Conservation (phyloP, 345 rosid genomes). For the Hibiscus trionum region DNA sequence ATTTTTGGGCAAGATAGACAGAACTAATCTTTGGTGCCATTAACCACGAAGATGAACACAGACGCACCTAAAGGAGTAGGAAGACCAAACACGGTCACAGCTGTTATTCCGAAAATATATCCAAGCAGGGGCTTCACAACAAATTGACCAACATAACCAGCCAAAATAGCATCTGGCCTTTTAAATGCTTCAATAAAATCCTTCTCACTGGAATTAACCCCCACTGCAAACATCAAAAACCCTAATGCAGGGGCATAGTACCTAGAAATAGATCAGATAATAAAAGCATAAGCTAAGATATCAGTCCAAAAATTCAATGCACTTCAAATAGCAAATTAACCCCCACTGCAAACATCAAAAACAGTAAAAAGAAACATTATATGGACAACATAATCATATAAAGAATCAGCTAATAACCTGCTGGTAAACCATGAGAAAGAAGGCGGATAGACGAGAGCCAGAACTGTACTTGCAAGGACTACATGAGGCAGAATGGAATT, state of each 20-base stretch:
- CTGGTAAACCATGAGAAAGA: slow-evolving; percentile 93
- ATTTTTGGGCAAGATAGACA: slow-evolving; percentile 4
- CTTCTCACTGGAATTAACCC: slow-evolving; percentile 79
- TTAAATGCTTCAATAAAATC: slow-evolving; percentile 85
- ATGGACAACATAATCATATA: not conserved
- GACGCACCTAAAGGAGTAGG: slow-evolving; percentile 69
- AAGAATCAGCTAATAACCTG: slow-evolving; percentile 37
- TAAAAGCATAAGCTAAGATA: slow-evolving; percentile 11
- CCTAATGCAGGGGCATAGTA: slow-evolving; percentile 94
- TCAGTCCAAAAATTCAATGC: not conserved
- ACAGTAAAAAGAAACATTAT: not conserved
- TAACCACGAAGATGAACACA: not conserved
- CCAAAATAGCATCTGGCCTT: slow-evolving; percentile 63
- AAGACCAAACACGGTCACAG: slow-evolving; percentile 61
- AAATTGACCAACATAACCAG: slow-evolving; percentile 79
- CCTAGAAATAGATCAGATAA: slow-evolving; percentile 33
- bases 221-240: slow-evolving; percentile 96
- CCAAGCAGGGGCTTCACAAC: slow-evolving; percentile 85
- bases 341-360: not conserved
- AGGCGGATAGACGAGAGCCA: slow-evolving; percentile 90
- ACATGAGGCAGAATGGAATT: slow-evolving; percentile 81
- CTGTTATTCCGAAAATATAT: slow-evolving; percentile 58
- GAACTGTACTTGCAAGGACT: slow-evolving; percentile 70
- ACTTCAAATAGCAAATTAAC: not conserved
- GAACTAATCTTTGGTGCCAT: not conserved